Evolutionary conservation across 2,329 filamentous ascomycete species (phyloP).

Genomic region (Colletotrichum lupini): DNA sequence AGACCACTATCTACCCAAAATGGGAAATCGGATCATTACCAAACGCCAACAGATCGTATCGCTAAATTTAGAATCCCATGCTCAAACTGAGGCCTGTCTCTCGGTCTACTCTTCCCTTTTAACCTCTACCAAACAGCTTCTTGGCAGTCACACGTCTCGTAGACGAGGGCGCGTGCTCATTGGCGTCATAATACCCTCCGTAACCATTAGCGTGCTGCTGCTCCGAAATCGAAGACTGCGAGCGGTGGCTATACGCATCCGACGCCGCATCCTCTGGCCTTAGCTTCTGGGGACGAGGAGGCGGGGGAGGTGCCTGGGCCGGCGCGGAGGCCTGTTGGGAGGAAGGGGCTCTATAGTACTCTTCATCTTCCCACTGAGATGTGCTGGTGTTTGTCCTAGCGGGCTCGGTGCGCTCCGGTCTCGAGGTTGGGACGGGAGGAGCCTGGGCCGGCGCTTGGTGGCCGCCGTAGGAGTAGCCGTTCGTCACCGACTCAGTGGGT

Average conservation of each 20-base stretch:
- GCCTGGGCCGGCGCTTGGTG: conserved; percentile 9
- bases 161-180: conserved; percentile 21
- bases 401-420: conserved; percentile 22
- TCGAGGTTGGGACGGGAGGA: neutral
- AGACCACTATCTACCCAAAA: neutral
- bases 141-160: conserved; percentile 31
- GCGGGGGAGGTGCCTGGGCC: conserved; percentile 42
- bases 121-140: conserved; percentile 36
- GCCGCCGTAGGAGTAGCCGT: conserved; percentile 17
- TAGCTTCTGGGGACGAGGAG: conserved; percentile 48
- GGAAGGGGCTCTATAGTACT: conserved; percentile 38
- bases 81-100: no score
- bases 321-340: conserved; percentile 8
- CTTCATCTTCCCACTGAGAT: conserved; percentile 35
- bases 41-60: neutral
- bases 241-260: conserved; percentile 16
- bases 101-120: neutral
- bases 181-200: conserved; percentile 15
- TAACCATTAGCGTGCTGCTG: conserved; percentile 31
- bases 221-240: conserved; percentile 8
- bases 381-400: conserved; percentile 15
- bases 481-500: conserved; percentile 1
- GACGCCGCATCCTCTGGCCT: conserved; percentile 37
- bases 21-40: no score
- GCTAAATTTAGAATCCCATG: neutral